A percentile compares a stretch with the other conserved stretches of the same genome.
Conservation (phyloP, 2,329 filamentous ascomycete species). For the Ceratocystis harringtonii region DNA sequence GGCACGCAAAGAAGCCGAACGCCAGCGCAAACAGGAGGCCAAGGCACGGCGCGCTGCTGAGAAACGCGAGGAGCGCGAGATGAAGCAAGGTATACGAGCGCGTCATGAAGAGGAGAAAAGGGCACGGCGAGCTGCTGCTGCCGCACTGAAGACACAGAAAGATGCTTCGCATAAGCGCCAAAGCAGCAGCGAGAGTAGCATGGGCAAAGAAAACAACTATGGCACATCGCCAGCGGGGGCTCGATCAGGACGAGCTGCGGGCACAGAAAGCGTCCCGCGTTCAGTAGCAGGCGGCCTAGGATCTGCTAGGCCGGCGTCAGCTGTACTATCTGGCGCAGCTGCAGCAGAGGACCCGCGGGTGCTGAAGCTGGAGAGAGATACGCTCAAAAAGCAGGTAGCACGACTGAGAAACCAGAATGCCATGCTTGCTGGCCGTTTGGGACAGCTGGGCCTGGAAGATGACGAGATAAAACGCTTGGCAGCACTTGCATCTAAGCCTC, state of each 20-base stretch:
- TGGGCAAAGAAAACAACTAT: background rate
- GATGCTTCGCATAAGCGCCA: conserved; percentile 46
- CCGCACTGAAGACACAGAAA: conserved; percentile 29
- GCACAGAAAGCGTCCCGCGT: background rate
- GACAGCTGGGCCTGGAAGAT: conserved; percentile 26
- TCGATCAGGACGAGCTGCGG: background rate
- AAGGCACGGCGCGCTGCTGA: conserved; percentile 36
- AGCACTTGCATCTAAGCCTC: background rate
- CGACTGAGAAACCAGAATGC: conserved; percentile 47
- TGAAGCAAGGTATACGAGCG: conserved; percentile 37
- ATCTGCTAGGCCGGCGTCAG: background rate
- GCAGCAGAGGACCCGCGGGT: background rate
- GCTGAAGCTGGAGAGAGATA: conserved; percentile 28
- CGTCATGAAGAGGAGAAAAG: conserved; percentile 38
- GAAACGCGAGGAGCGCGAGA: conserved; percentile 32
- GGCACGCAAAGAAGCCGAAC: conserved; percentile 8
- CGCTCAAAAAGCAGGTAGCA: conserved; percentile 38
- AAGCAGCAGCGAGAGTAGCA: conserved; percentile 26
- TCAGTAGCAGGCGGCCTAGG: background rate
- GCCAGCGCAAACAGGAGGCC: conserved; percentile 25
- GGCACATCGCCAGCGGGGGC: background rate
- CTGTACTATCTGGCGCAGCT: background rate
- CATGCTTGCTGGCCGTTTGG: conserved; percentile 38
- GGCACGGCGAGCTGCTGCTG: conserved; percentile 37
- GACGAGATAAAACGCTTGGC: conserved; percentile 11